Percentiles rank a stretch among this genome's conserved stretches.
phyloP scores from a whole-genome alignment of 1,284 basidiomycete genomes.

The Grifola frondosa region DNA sequence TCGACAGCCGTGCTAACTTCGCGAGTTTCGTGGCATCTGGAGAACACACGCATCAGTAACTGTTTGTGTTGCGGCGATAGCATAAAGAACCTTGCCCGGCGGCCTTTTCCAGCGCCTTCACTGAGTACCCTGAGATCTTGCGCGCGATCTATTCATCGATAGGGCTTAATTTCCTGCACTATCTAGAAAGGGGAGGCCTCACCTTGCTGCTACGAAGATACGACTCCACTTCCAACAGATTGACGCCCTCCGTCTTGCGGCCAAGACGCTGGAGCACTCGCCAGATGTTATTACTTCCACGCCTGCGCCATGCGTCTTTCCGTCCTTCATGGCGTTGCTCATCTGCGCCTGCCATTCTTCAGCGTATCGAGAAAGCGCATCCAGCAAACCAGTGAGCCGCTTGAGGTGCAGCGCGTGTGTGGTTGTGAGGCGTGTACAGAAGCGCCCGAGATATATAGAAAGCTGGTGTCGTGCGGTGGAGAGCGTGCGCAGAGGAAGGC shows the following conservation, averaged over 20 bases:
- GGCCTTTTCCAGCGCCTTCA: constrained; percentile 59
- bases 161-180: constrained; percentile 10
- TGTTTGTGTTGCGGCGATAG: neutral
- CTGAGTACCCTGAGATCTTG: constrained; percentile 81
- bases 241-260: constrained; percentile 67
- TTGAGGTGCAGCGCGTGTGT: constrained; percentile 79
- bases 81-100: constrained; percentile 36
- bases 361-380: constrained; percentile 62
- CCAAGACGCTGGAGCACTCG: constrained; percentile 69
- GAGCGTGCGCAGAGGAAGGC: constrained; percentile 62
- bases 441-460: constrained; percentile 75
- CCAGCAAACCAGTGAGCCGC: constrained; percentile 73
- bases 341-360: constrained; percentile 43
- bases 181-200: constrained; percentile 26
- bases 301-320: constrained; percentile 3
- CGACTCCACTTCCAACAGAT: constrained; percentile 79
- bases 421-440: constrained; percentile 74
- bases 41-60: neutral
- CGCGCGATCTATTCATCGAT: constrained; percentile 50
- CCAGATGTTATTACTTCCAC: constrained; percentile 64
- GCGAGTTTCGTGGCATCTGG: constrained; percentile 30
- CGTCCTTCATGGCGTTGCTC: constrained; percentile 13
- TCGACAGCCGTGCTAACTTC: constrained; percentile 33
- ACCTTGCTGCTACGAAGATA: constrained; percentile 90
- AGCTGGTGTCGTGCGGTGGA: constrained; percentile 75